Percentiles rank a stretch among this genome's conserved stretches.
phyloP scores from a whole-genome alignment of 371 early-diverging fungal genomes.

The Capniomyces stellatus region DNA sequence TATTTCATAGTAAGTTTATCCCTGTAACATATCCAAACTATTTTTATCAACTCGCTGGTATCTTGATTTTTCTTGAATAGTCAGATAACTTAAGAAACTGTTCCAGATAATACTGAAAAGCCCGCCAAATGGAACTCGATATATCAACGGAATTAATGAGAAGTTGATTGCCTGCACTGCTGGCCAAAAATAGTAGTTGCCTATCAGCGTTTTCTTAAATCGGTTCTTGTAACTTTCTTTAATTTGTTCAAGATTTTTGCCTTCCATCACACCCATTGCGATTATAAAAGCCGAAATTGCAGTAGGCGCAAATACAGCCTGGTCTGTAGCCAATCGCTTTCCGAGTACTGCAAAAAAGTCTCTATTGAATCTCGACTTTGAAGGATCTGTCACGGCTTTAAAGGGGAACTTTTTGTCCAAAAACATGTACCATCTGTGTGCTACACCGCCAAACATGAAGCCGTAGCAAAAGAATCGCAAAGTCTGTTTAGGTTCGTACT shows the following conservation, averaged over 20 bases:
- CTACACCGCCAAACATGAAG: constrained; percentile 48
- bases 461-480: constrained; percentile 46
- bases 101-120: constrained; percentile 64
- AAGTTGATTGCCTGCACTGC: constrained; percentile 60
- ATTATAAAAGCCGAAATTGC: constrained; percentile 47
- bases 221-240: constrained; percentile 36
- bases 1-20: too few species aligned
- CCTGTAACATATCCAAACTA: too few species aligned
- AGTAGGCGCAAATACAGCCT: constrained; percentile 50
- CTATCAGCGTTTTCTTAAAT: constrained; percentile 40
- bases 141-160: constrained; percentile 48
- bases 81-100: constrained; percentile 50
- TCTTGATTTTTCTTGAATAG: constrained; percentile 15
- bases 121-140: constrained; percentile 56
- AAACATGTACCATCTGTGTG: constrained; percentile 52
- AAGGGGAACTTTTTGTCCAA: constrained; percentile 42
- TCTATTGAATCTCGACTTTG: constrained; percentile 5
- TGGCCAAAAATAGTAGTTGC: constrained; percentile 71
- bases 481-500: constrained; percentile 14
- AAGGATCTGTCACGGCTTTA: neutral
- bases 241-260: constrained; percentile 31
- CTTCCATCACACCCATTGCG: constrained; percentile 44
- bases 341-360: constrained; percentile 8
- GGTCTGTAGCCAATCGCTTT: constrained; percentile 44
- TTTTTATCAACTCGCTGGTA: too few species aligned